Conservation (phyloP, 2,329 filamentous ascomycete genomes). For the Trichoderma semiorbis region DNA sequence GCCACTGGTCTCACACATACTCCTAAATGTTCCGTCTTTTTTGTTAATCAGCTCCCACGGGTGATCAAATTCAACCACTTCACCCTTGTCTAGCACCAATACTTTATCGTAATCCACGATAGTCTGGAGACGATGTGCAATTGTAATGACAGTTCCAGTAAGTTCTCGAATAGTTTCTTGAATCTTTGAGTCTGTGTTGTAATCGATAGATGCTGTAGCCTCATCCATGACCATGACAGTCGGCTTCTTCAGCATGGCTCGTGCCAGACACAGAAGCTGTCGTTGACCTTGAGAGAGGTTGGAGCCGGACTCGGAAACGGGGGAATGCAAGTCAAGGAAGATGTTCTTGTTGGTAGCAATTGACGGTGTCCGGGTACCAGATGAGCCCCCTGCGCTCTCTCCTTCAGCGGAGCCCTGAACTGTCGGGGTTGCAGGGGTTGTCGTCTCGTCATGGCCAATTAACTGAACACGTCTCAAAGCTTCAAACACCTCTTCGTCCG, state of each 20-base stretch:
- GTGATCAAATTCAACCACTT: constrained; percentile 85
- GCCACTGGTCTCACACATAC: constrained; percentile 65
- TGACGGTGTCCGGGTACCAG: constrained; percentile 26
- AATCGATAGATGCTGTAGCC: constrained; percentile 95
- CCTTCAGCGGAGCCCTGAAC: constrained; percentile 17
- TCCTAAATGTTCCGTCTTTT: constrained; percentile 59
- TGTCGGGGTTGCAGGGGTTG: constrained; percentile 28
- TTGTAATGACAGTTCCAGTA: constrained; percentile 90
- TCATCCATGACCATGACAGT: constrained; percentile 99
- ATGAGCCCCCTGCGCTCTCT: constrained; percentile 4
- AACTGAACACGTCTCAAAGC: constrained; percentile 86
- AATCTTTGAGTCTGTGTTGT: constrained; percentile 91
- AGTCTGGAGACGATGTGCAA: constrained; percentile 91
- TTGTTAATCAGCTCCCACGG: constrained; percentile 77
- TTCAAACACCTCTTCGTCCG: constrained; percentile 84
- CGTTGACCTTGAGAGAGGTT: constrained; percentile 96
- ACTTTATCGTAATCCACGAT: constrained; percentile 99
- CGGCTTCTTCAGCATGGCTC: constrained; percentile 85
- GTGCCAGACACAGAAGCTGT: constrained; percentile 88
- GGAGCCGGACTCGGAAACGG: constrained; percentile 83
- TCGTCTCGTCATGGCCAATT: constrained; percentile 59
- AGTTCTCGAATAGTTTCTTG: constrained; percentile 95
- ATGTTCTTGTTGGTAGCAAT: constrained; percentile 83
- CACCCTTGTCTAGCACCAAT: constrained; percentile 84
- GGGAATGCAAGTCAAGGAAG: constrained; percentile 80